phyloP scores from a whole-genome alignment of 805 yeast species.

The Yarrowia sp. region DNA sequence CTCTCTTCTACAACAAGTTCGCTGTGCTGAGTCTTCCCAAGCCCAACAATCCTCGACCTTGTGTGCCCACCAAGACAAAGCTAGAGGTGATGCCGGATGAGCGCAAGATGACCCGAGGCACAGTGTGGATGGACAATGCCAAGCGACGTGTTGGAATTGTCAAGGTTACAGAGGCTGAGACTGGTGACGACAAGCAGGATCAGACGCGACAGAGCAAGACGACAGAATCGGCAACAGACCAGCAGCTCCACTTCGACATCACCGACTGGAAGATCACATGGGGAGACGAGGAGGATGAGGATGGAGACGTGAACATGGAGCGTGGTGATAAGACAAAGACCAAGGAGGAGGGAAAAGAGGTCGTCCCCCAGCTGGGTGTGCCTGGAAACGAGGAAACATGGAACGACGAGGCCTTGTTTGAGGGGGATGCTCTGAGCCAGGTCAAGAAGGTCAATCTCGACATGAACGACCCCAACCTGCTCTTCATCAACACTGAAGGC shows the following conservation, averaged over 20 bases:
- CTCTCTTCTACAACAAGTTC: conserved; percentile 64
- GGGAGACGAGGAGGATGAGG: conserved; percentile 40
- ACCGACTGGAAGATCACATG: conserved; percentile 19
- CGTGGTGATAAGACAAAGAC: conserved; percentile 17
- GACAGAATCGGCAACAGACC: background rate
- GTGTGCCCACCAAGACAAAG: conserved; percentile 53
- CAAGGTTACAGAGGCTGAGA: conserved; percentile 1
- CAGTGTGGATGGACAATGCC: conserved; percentile 1
- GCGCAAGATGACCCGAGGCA: conserved; percentile 47
- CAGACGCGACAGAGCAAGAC: background rate
- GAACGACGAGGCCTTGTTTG: conserved; percentile 66
- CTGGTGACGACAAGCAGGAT: background rate
- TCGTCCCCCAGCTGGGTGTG: conserved; percentile 1
- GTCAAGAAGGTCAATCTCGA: conserved; percentile 50
- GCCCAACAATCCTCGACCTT: conserved; percentile 42
- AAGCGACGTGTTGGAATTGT: background rate
- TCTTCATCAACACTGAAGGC: conserved; percentile 55
- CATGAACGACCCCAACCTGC: conserved; percentile 80
- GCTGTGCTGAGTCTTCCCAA: conserved; percentile 51
- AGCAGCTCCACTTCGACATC: conserved; percentile 15
- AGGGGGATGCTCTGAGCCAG: conserved; percentile 50
- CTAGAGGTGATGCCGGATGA: conserved; percentile 67
- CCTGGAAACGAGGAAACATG: background rate
- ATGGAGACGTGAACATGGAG: conserved; percentile 33
- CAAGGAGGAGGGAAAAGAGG: conserved; percentile 34